Percentiles rank a stretch among this genome's conserved stretches.
Conservation (phyloP, 2,329 filamentous ascomycete species). For the Fusarium nodosum region DNA sequence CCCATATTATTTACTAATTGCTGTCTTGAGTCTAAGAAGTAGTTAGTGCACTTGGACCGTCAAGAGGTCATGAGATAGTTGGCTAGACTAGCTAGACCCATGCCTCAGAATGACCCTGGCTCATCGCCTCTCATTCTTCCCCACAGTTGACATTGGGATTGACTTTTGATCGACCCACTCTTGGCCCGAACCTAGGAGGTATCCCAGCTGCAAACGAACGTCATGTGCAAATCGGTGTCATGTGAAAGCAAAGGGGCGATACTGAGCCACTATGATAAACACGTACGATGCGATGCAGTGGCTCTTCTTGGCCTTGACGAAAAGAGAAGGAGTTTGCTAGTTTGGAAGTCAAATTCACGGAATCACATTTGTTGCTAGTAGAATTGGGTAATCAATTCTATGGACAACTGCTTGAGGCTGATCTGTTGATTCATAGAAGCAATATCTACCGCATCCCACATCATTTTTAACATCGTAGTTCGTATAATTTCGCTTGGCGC, state of each 20-base stretch:
- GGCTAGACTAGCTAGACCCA: background rate
- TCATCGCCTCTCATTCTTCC: constrained; percentile 17
- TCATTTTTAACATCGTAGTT: background rate
- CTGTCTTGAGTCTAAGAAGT: constrained; percentile 11
- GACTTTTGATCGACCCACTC: constrained; percentile 33
- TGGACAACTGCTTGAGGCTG: background rate
- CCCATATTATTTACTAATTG: constrained; percentile 4
- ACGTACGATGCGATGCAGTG: constrained; percentile 27
- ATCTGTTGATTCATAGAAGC: background rate
- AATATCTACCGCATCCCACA: background rate
- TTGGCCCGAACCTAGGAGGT: constrained; percentile 21
- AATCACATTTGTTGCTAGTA: background rate
- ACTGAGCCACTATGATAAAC: constrained; percentile 34
- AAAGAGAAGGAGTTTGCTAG: too few relatives aligned
- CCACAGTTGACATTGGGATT: constrained; percentile 25
- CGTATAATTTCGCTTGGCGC: constrained; percentile 9
- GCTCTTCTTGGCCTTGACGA: constrained; percentile 15
- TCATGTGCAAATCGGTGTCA: constrained; percentile 46
- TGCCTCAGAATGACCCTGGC: constrained; percentile 8
- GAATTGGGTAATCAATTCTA: background rate
- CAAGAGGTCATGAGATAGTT: constrained; percentile 27
- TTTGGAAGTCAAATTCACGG: background rate
- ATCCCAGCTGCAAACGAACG: constrained; percentile 27
- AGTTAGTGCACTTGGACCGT: constrained; percentile 14
- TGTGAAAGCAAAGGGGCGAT: constrained; percentile 42